Evolutionary conservation across 345 rosid species (phyloP).

Genomic region (Limnanthes douglasii): DNA sequence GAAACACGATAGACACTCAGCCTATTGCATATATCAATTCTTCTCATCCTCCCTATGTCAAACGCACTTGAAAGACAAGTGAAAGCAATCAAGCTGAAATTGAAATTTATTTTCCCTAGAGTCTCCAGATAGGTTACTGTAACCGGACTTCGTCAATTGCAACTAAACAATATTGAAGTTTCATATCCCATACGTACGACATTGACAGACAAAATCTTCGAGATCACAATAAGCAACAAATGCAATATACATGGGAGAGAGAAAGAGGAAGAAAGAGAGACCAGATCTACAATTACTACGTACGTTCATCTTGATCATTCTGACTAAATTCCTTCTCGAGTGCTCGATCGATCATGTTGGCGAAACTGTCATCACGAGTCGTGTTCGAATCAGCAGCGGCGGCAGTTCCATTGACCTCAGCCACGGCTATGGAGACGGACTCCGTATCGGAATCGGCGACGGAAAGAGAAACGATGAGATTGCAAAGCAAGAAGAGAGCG

Average conservation of each 20-base stretch:
- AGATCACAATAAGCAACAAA: conserved; percentile 5
- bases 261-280: conserved; percentile 3
- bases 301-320: conserved; percentile 68
- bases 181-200: too few relatives aligned
- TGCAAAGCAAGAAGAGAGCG: conserved; percentile 21
- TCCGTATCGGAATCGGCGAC: conserved; percentile 14
- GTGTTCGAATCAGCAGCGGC: conserved; percentile 17
- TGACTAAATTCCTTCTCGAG: conserved; percentile 84
- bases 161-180: too few relatives aligned
- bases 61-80: neutral
- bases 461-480: conserved; percentile 17
- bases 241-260: neutral
- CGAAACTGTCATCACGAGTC: conserved; percentile 46
- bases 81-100: neutral
- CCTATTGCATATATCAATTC: neutral
- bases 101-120: too few relatives aligned
- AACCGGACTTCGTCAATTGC: too few relatives aligned
- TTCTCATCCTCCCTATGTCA: conserved; percentile 1
- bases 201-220: neutral
- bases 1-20: neutral
- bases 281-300: conserved; percentile 29
- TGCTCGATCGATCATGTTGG: conserved; percentile 79
- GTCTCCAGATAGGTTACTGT: too few relatives aligned
- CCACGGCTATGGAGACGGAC: conserved; percentile 10
- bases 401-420: conserved; percentile 26